Conservation (phyloP, 2,329 filamentous ascomycete species). For the Diplodia seriata region DNA sequence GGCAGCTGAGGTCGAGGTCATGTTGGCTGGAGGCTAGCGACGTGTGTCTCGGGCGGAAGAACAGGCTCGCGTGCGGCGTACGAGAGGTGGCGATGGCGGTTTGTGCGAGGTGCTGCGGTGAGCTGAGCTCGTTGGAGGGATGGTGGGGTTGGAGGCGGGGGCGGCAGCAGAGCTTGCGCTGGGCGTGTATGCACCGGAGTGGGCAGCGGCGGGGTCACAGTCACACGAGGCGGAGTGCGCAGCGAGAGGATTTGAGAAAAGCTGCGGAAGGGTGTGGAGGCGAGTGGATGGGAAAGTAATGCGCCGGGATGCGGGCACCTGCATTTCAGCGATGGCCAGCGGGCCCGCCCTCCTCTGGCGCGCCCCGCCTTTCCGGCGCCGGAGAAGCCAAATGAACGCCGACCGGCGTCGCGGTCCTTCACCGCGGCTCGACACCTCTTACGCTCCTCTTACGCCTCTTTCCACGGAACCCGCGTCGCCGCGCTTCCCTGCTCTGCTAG, state of each 20-base stretch:
- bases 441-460: not conserved
- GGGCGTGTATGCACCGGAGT: not conserved
- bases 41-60: constrained; percentile 1
- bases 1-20: constrained; percentile 61
- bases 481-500: not conserved
- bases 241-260: constrained; percentile 3
- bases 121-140: constrained; percentile 15
- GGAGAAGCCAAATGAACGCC: constrained; percentile 20
- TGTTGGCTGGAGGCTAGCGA: constrained; percentile 33
- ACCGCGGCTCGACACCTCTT: not conserved
- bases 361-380: constrained; percentile 25
- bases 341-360: not conserved
- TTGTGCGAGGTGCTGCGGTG: constrained; percentile 24
- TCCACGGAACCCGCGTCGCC: not conserved
- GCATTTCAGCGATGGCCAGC: constrained; percentile 19
- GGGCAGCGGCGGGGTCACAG: constrained; percentile 4
- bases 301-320: constrained; percentile 29
- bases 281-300: constrained; percentile 22
- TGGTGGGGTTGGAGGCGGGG: constrained; percentile 22
- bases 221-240: constrained; percentile 2
- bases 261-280: constrained; percentile 21
- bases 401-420: not conserved
- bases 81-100: constrained; percentile 24
- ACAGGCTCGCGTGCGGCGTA: not conserved
- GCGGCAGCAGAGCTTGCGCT: constrained; percentile 1